A percentile compares a stretch with the other conserved stretches of the same genome.
These are phyloP conservation scores for Syzygium malaccense DNA, from an alignment of 441 rosid species.

Conservation along the genomic window DNA sequence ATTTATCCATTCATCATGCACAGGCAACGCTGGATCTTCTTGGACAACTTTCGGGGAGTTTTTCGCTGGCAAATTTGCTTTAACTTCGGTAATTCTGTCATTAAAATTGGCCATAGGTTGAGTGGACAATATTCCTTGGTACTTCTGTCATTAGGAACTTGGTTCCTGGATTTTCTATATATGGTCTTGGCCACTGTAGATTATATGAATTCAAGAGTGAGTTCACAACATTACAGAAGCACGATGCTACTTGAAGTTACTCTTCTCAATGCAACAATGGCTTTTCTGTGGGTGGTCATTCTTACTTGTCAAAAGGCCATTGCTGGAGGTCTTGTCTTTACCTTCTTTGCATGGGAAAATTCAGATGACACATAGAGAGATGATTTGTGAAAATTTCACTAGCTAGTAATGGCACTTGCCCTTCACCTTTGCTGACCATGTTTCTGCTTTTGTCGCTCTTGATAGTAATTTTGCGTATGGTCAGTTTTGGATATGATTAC, in stretches of 20 bases:
- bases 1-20: slow-evolving; percentile 6
- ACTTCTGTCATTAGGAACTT: neutral
- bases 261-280: neutral
- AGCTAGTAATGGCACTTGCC: neutral
- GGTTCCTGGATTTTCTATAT: neutral
- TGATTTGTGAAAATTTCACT: neutral
- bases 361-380: neutral
- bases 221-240: neutral
- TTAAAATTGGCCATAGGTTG: neutral
- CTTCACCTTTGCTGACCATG: neutral
- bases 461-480: slow-evolving; percentile 86
- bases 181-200: neutral
- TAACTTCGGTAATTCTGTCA: slow-evolving; percentile 59
- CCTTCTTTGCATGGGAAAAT: neutral
- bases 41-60: slow-evolving; percentile 77
- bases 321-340: neutral
- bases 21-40: slow-evolving; percentile 59
- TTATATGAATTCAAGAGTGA: neutral
- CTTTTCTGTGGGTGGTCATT: neutral
- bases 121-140: neutral
- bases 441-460: neutral
- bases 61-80: slow-evolving; percentile 99
- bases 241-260: neutral
- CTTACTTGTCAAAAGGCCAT: neutral
- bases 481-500: slow-evolving; percentile 93